Base-by-base conservation (phyloP, 177 flowering plant species). In the Vitis hybrid region DNA sequence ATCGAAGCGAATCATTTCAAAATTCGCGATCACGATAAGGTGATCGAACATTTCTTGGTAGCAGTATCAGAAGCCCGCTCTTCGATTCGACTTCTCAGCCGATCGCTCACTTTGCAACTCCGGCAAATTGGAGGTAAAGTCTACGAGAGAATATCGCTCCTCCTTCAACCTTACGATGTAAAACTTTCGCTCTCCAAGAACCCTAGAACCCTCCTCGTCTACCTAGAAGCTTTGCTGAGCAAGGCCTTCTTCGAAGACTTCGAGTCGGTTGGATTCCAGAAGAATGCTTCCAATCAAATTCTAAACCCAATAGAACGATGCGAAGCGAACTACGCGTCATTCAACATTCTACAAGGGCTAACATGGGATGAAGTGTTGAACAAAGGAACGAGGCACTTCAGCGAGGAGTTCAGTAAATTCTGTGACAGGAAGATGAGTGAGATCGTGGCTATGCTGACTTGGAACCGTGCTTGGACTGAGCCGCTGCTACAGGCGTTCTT, bases 381-480 rank as follows among this genome's bases (percentile, higher is more conserved):
- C 63, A 91, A 88, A 53, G 99, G 99, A 52, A 93, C 98, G 1
- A 81, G 77, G 71, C 91, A 90, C 76, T 93, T 88, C 77, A 88
- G 94, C 59, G 98, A 91, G 65, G 87, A 86, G 6, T 93, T 95
- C 71, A 91, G 98, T 71, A 26, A 82, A 73, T 95, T 90, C 48
- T 93, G 97, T 52, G 99, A 95, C 63, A 66, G 89, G 83, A 95
- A 95, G 66, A 95, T 92, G 99, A 91, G 92, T 58, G 94, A 91
- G 67, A 84, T 93, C 39, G 93, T 90, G 49, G 80, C 78, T 2
- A 85, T 88, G 92, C 69, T 94, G 75, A 91, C 91, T 1, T 94
- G 97, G 98, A 89, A 77, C 71, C 71, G 92, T 59, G 94, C 93
- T 10, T 94, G 98, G 98, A 88, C 97, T 0, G 98, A 90, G 70